Base-by-base conservation (phyloP, 2,329 filamentous ascomycete genomes). In the Cryphonectria radicalis region DNA sequence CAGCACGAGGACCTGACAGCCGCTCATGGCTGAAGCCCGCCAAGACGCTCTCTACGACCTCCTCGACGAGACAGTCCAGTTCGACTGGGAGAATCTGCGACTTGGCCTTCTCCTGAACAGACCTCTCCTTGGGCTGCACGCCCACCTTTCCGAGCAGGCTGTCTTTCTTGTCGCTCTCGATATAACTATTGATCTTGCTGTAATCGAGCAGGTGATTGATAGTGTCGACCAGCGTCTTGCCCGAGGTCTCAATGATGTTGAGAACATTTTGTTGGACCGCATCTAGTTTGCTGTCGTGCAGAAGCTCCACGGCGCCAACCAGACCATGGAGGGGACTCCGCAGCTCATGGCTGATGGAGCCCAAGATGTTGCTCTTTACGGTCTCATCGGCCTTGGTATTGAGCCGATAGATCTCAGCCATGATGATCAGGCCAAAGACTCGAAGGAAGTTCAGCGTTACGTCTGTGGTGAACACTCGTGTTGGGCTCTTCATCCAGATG, bases 291-390 rank as follows among this genome's bases (percentile, higher is more conserved):
- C 86, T 88, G n/a, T 89, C 86, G 4, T 84, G 82, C 0, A 90
- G 75, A 4, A 89, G 77, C 73, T 89, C 87, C 0, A 83, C 81
- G 67, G 81, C 87, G 0, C 87, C 84, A 0, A 91, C 78, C 43
- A 91, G 85, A 2, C 89, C 89, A 69, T 91, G 89, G 0, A 91
- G 79, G 0, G 89, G 89, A 1, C 86, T 89, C 5, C 89, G 82
- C 19, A 91, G 78, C 76, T 91, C 89, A 75, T 91, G 89, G 3
- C 86, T 89, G 7, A 91, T 84, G 1, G 86, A 89, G 0, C 87
- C 86, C 10, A 91, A 83, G 50, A 89, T 86, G 70, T 90, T 87
- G 1, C 85, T 84, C 76, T 89, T 89, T 43, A 86, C 84, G 67
- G 81, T 84, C 46, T 84, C 82, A 0, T 81, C 80, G 13, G 78